Percentiles rank a stretch among this genome's conserved stretches.
These are phyloP conservation scores for Zymoseptoria pseudotritici DNA, from an alignment of 2,329 filamentous ascomycete genomes.

Conservation along the genomic window DNA sequence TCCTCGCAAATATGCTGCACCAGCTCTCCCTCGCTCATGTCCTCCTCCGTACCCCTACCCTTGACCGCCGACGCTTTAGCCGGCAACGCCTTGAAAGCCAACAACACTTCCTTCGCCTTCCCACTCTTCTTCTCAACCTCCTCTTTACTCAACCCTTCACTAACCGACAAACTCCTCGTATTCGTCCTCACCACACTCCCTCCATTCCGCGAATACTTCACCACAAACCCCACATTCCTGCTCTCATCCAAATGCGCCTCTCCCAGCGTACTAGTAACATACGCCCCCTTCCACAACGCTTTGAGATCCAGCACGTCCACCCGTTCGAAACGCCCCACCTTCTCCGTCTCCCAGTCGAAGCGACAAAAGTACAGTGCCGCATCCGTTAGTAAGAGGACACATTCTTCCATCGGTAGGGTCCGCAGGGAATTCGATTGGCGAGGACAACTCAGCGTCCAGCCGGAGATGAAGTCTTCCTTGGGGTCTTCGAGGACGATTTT, in stretches of 20 bases:
- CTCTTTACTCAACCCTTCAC: conserved; percentile 41
- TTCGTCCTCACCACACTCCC: conserved; percentile 69
- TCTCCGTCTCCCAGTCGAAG: conserved; percentile 93
- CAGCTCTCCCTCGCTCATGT: conserved; percentile 45
- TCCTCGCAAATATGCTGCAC: conserved; percentile 64
- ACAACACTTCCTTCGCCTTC: conserved; percentile 29
- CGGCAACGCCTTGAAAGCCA: conserved; percentile 52
- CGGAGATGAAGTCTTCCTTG: conserved; percentile 76
- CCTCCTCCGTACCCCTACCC: conserved; percentile 23
- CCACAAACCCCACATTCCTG: conserved; percentile 75
- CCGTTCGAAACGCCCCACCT: conserved; percentile 85
- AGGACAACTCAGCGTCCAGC: conserved; percentile 82
- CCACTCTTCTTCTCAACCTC: conserved; percentile 2
- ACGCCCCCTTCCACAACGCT: conserved; percentile 70
- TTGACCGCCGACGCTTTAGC: conserved; percentile 36
- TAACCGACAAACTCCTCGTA: conserved; percentile 63
- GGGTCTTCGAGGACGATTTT: conserved; percentile 75
- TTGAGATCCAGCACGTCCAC: conserved; percentile 68
- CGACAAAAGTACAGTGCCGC: conserved; percentile 79
- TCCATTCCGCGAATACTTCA: conserved; percentile 63
- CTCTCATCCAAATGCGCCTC: conserved; percentile 66
- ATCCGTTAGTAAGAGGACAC: conserved; percentile 79
- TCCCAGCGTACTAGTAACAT: conserved; percentile 83
- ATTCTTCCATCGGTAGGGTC: conserved; percentile 73
- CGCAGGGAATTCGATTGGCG: conserved; percentile 59